Conservation (phyloP, 225 moss, liverwort and hornwort genomes). For the Bryoerythrophyllum caledonicum region DNA sequence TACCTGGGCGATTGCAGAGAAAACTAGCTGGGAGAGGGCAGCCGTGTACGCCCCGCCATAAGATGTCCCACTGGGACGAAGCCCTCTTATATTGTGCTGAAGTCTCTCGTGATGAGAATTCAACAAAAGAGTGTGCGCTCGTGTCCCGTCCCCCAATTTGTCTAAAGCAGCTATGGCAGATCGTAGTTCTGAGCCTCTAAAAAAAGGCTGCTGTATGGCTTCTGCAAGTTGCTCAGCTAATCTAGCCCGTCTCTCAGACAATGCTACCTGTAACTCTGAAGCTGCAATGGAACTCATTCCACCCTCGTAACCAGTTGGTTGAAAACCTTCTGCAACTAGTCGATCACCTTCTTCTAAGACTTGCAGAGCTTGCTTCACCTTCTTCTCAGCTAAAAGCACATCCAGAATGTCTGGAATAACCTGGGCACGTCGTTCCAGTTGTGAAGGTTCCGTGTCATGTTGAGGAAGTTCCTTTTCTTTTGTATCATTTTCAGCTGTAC, state of each 20-base stretch:
- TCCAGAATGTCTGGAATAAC: constrained; percentile 72
- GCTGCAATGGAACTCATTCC: constrained; percentile 38
- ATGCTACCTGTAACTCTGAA: constrained; percentile 51
- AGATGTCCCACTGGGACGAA: constrained; percentile 78
- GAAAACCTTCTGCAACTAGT: constrained; percentile 53
- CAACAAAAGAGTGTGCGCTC: constrained; percentile 71
- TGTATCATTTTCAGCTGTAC: constrained; percentile 20
- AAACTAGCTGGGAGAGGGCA: constrained; percentile 77
- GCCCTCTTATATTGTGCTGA: constrained; percentile 72
- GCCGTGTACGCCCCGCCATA: constrained; percentile 85
- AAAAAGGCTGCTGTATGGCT: constrained; percentile 70
- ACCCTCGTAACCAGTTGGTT: constrained; percentile 31
- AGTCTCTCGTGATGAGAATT: constrained; percentile 79
- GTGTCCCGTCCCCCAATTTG: constrained; percentile 71
- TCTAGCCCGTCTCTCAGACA: constrained; percentile 66
- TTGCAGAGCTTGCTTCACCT: constrained; percentile 58
- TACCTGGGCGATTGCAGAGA: constrained; percentile 81
- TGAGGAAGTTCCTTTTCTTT: constrained; percentile 42
- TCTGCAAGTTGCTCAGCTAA: constrained; percentile 82
- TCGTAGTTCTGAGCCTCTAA: constrained; percentile 70
- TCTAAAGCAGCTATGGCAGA: constrained; percentile 67
- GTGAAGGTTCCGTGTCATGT: constrained; percentile 42
- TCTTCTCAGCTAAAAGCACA: constrained; percentile 76
- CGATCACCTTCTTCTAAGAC: constrained; percentile 69
- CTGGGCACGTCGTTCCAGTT: constrained; percentile 59